Percentiles rank a stretch among this genome's conserved stretches.
phyloP scores from a whole-genome alignment of 2,329 filamentous ascomycete genomes.

The Teratosphaeria nubilosa region DNA sequence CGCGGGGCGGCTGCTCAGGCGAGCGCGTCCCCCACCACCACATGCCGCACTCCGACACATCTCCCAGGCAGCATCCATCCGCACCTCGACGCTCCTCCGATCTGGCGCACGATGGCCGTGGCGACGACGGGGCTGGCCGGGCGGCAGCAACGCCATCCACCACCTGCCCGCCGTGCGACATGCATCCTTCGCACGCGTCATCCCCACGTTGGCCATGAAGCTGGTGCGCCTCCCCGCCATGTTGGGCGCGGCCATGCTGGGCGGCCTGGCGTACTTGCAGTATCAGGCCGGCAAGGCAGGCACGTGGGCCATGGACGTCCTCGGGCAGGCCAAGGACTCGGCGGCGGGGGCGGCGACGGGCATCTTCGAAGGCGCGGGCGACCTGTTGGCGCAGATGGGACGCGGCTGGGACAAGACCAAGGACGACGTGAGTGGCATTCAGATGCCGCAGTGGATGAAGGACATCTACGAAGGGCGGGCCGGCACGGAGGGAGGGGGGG shows the following conservation, averaged over 20 bases:
- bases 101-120: slow-evolving; percentile 13
- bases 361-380: slow-evolving; percentile 61
- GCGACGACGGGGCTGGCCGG: slow-evolving; percentile 58
- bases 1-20: neutral
- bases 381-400: slow-evolving; percentile 67
- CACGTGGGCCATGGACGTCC: slow-evolving; percentile 65
- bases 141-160: slow-evolving; percentile 69
- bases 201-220: slow-evolving; percentile 87
- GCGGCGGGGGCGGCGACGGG: slow-evolving; percentile 58
- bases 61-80: slow-evolving; percentile 16
- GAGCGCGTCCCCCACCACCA: slow-evolving; percentile 9
- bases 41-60: slow-evolving; percentile 16
- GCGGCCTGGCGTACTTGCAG: slow-evolving; percentile 82
- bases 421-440: slow-evolving; percentile 42
- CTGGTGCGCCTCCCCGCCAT: slow-evolving; percentile 80
- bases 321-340: slow-evolving; percentile 61
- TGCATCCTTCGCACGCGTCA: slow-evolving; percentile 54
- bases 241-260: slow-evolving; percentile 80
- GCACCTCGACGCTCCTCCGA: slow-evolving; percentile 8
- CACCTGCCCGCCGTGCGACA: slow-evolving; percentile 58
- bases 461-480: slow-evolving; percentile 41
- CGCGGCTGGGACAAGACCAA: slow-evolving; percentile 77
- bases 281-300: slow-evolving; percentile 84
- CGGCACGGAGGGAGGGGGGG: slow-evolving; percentile 19
- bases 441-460: slow-evolving; percentile 66